Evolutionary conservation across 441 rosid genomes (phyloP).

Genomic region (Kokia cookei): DNA sequence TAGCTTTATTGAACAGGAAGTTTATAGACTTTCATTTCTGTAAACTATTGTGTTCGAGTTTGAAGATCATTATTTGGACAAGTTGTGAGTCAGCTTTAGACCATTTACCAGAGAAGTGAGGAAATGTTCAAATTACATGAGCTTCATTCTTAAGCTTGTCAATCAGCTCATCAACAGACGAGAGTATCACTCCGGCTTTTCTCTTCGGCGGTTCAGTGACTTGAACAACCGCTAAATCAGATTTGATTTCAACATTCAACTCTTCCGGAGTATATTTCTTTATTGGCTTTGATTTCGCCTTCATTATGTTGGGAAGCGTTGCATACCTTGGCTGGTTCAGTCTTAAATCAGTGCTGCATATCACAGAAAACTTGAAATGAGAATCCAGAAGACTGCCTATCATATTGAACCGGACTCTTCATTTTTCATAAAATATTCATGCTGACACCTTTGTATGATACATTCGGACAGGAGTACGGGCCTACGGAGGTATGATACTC

Average conservation of each 20-base stretch:
- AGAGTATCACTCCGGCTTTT: constrained; percentile 49
- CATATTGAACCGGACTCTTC: neutral
- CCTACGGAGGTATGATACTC: neutral
- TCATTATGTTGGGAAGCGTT: constrained; percentile 93
- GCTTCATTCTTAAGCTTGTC: constrained; percentile 85
- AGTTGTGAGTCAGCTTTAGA: neutral
- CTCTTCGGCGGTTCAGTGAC: constrained; percentile 59
- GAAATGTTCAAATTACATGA: constrained; percentile 40
- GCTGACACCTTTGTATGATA: neutral
- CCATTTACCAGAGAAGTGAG: neutral
- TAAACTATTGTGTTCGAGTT: neutral
- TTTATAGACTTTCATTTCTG: neutral
- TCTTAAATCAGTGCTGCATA: constrained; percentile 81
- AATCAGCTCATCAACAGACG: constrained; percentile 67
- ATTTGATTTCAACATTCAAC: constrained; percentile 53
- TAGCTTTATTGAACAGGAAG: neutral
- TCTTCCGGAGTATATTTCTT: constrained; percentile 67
- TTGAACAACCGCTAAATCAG: constrained; percentile 66
- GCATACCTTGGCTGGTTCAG: constrained; percentile 91
- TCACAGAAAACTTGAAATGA: neutral
- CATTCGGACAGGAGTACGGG: neutral
- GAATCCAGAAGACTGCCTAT: neutral
- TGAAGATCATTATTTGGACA: neutral
- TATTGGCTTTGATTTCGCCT: constrained; percentile 79
- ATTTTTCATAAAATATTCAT: neutral